Evolutionary conservation across 163 green algal genomes (phyloP), one percentile per base, ranked within the genome.

Genomic region (Chlorella variabilis): DNA sequence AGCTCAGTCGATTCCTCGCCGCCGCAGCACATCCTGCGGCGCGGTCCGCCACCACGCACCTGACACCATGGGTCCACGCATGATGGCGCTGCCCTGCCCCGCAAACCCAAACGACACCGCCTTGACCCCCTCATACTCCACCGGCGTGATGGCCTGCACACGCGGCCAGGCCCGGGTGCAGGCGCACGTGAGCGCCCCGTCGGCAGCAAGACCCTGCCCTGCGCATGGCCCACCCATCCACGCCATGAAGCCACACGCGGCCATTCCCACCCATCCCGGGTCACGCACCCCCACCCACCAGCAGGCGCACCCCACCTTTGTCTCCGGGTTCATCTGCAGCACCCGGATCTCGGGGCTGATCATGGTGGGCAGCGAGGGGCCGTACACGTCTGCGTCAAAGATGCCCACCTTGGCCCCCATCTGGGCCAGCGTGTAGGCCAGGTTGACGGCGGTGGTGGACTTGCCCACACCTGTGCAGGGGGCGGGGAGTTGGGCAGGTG

Each of bases 381-480:
- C 97, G 85, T 98, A 98, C 49, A 99, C 91, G 87, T 99, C 96
- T 9, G 97, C 97, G 77, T 99, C 97, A 81, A 99, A 98, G 70
- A 99, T 98, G 79, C 97, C 97, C 25, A 96, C 93, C 66, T 81
- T 88, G 20, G 92, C 93, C 5, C 93, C 93, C 95, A 98, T 98
- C 87, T 97, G 93, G n/a, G 91, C 89, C 61, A 99, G 89, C 2
- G 95, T 97, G 87, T 97, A 99, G 1, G 97, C 97, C 63, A 99
- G 91, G 84, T 99, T 99, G 59, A 99, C 97, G 1, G 92, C 85
- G 59, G 94, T 95, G 15, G 96, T 99, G 39, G 91, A 97, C 90
- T 99, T 99, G 82, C 97, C 96, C 25, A 98, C 94, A 20, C 94
- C 94, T 91, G 88, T 94, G 95, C 84, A 97, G 98, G 3, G 95